A percentile compares a stretch with the other conserved stretches of the same genome.
These are phyloP conservation scores for Claviceps fusiformis DNA, from an alignment of 2,329 filamentous ascomycete genomes.

Conservation along the genomic window DNA sequence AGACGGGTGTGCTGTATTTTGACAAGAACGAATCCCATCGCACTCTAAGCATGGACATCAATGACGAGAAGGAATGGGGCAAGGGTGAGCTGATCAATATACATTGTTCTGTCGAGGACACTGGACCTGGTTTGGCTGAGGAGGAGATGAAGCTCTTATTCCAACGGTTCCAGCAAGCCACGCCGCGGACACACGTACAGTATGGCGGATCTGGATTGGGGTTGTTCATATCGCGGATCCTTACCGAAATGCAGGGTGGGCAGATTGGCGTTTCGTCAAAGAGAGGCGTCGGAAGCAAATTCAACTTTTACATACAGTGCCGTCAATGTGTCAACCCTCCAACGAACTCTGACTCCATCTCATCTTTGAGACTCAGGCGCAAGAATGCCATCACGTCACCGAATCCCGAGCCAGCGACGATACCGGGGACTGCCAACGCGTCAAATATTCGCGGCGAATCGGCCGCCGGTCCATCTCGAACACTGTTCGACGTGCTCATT, in stretches of 20 bases:
- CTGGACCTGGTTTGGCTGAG: conserved; percentile 50
- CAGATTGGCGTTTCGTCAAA: conserved; percentile 60
- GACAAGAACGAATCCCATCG: conserved; percentile 28
- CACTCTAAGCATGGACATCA: conserved; percentile 25
- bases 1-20: conserved; percentile 31
- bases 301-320: conserved; percentile 63
- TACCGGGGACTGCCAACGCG: conserved; percentile 1
- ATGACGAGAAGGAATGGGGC: conserved; percentile 53
- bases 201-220: conserved; percentile 59
- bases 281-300: conserved; percentile 56
- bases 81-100: conserved; percentile 57
- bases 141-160: conserved; percentile 55
- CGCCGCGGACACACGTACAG: conserved; percentile 55
- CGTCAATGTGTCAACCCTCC: conserved; percentile 37
- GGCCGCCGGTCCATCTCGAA: conserved; percentile 9
- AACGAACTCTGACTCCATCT: conserved; percentile 23
- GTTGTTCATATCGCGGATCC: conserved; percentile 62
- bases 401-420: conserved; percentile 7
- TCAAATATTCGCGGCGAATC: neutral
- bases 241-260: conserved; percentile 65
- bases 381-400: conserved; percentile 9
- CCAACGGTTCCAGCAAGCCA: conserved; percentile 55
- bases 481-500: conserved; percentile 43
- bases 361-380: conserved; percentile 21
- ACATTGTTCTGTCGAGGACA: conserved; percentile 59